Evolutionary conservation across 2,329 filamentous ascomycete species (phyloP).

Genomic region (Eutypa lata): DNA sequence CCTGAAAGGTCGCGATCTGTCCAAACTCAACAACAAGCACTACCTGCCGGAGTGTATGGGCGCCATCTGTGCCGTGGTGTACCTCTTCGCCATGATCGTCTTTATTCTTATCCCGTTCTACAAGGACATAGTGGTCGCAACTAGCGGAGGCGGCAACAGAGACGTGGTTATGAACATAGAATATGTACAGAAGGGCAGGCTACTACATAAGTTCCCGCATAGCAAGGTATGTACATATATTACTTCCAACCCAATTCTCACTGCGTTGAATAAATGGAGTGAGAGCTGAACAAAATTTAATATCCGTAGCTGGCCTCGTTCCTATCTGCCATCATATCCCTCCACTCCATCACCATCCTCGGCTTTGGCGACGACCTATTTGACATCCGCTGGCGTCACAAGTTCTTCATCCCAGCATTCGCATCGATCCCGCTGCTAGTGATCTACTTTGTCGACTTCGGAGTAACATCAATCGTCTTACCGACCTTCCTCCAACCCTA

Average conservation of each 20-base stretch:
- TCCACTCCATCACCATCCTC: slow-evolving; percentile 86
- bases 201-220: slow-evolving; percentile 89
- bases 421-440: slow-evolving; percentile 90
- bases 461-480: slow-evolving; percentile 91
- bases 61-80: slow-evolving; percentile 86
- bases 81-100: slow-evolving; percentile 80
- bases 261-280: no score
- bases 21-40: slow-evolving; percentile 58
- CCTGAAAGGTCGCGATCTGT: slow-evolving; percentile 85
- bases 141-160: slow-evolving; percentile 87
- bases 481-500: slow-evolving; percentile 82
- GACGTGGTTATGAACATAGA: slow-evolving; percentile 76
- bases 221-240: slow-evolving; percentile 66
- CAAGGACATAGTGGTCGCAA: slow-evolving; percentile 94
- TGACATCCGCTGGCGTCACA: slow-evolving; percentile 98
- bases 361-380: slow-evolving; percentile 95
- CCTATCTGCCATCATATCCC: slow-evolving; percentile 86
- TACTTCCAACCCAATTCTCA: no score
- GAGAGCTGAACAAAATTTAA: no score
- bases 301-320: slow-evolving; percentile 82
- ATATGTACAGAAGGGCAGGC: slow-evolving; percentile 75
- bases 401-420: slow-evolving; percentile 95
- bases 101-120: slow-evolving; percentile 98
- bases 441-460: slow-evolving; percentile 98
- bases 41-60: slow-evolving; percentile 90